A percentile compares a stretch with the other conserved stretches of the same genome.
These are phyloP conservation scores for Carex pumila DNA, from an alignment of 176 grass and related monocot species.

Conservation along the genomic window DNA sequence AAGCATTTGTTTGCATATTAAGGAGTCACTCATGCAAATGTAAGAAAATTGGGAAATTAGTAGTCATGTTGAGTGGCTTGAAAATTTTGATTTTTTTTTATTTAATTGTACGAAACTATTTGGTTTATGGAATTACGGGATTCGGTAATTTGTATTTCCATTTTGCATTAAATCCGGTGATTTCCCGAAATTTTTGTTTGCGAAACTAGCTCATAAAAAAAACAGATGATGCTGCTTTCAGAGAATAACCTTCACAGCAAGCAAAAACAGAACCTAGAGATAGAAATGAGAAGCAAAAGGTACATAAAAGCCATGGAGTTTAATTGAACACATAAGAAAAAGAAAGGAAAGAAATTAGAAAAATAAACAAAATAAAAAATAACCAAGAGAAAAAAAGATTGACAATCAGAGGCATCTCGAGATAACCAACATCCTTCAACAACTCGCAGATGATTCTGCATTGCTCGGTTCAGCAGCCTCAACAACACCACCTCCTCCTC, in stretches of 20 bases:
- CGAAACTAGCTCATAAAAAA: not conserved
- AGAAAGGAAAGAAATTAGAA: not conserved
- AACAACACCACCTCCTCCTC: not conserved
- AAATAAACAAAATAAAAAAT: not conserved
- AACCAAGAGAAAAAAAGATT: not conserved
- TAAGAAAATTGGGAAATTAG: too few species aligned
- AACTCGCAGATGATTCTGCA: not conserved
- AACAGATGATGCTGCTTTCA: not conserved
- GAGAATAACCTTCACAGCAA: not conserved
- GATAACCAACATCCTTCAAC: not conserved
- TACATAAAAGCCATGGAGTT: not conserved
- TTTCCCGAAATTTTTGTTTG: not conserved
- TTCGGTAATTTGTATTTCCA: not conserved
- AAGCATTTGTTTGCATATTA: too few species aligned
- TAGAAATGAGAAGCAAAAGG: not conserved
- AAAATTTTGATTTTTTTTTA: too few species aligned
- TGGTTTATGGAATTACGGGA: not conserved
- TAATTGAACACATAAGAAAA: not conserved
- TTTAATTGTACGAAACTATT: not conserved
- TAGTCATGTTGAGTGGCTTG: too few species aligned
- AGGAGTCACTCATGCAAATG: too few species aligned
- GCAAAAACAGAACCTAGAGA: not conserved
- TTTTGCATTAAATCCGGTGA: not conserved
- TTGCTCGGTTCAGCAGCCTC: not conserved
- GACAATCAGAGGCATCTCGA: not conserved